These are phyloP conservation scores for Xylaria sp. DNA, from an alignment of 2,329 filamentous ascomycete genomes.

Conservation along the genomic window DNA sequence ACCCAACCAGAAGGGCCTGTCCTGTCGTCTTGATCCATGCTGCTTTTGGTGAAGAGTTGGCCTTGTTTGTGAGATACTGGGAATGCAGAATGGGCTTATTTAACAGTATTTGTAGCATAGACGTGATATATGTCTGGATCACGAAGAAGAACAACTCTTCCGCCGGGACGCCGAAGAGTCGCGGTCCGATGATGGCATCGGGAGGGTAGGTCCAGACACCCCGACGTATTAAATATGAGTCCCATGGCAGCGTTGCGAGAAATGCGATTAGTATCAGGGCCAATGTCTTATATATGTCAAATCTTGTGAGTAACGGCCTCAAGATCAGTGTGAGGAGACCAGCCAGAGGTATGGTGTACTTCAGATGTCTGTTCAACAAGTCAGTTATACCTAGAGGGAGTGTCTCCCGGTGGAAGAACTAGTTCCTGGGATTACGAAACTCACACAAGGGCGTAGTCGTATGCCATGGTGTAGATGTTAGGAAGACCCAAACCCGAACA, in stretches of 20 bases:
- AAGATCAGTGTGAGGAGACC: conserved; percentile 60
- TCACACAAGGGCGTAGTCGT: conserved; percentile 38
- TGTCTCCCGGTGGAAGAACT: not conserved
- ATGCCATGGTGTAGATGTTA: conserved; percentile 30
- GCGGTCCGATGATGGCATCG: conserved; percentile 64
- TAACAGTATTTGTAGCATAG: conserved; percentile 67
- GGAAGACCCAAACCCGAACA: not conserved
- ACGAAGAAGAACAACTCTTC: conserved; percentile 80
- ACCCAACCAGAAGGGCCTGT: conserved; percentile 50
- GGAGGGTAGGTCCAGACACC: conserved; percentile 73
- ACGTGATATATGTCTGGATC: conserved; percentile 75
- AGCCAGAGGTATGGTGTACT: conserved; percentile 69
- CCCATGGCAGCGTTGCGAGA: conserved; percentile 72
- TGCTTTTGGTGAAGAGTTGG: conserved; percentile 30
- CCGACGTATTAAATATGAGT: conserved; percentile 71
- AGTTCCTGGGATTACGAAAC: not conserved
- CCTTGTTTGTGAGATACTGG: conserved; percentile 43
- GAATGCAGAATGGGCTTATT: conserved; percentile 64
- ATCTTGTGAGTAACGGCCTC: conserved; percentile 61
- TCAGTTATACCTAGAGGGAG: conserved; percentile 1
- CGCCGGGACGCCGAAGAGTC: conserved; percentile 64
- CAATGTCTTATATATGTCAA: conserved; percentile 64
- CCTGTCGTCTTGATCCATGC: conserved; percentile 46
- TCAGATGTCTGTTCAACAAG: conserved; percentile 55
- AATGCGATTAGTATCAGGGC: conserved; percentile 67